Evolutionary conservation across 768 basidiomycete species (phyloP).

Genomic region (Chalciporus sphaerocephalus): DNA sequence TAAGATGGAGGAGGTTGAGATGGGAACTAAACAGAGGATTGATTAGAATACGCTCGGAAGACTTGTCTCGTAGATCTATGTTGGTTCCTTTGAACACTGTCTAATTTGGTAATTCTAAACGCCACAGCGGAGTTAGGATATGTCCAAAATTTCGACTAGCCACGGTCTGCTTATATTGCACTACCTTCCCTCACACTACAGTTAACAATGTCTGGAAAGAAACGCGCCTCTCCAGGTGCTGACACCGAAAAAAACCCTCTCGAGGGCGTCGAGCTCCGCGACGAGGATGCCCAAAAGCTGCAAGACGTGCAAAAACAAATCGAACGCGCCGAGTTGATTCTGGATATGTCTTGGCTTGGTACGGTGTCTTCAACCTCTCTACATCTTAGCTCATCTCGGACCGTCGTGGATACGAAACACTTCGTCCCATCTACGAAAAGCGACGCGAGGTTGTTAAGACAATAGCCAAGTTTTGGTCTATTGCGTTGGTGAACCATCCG

Average conservation of each 20-base stretch:
- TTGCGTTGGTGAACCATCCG: conserved; percentile 71
- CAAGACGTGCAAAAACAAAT: conserved; percentile 62
- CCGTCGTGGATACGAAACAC: conserved; percentile 53
- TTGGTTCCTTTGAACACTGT: conserved; percentile 1
- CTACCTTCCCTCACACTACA: no score
- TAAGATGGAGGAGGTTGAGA: conserved; percentile 69
- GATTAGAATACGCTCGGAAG: conserved; percentile 42
- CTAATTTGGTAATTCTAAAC: conserved; percentile 7
- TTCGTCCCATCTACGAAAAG: conserved; percentile 62
- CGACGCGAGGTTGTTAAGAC: conserved; percentile 61
- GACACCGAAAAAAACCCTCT: conserved; percentile 71
- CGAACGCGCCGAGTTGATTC: conserved; percentile 62
- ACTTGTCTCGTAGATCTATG: neutral
- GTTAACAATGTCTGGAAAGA: conserved; percentile 44
- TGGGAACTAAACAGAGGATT: conserved; percentile 76
- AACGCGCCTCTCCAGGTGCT: conserved; percentile 78
- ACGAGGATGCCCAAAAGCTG: conserved; percentile 70
- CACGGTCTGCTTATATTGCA: conserved; percentile 4
- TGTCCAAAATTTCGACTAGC: conserved; percentile 19
- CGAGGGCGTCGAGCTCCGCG: conserved; percentile 60
- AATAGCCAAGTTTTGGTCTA: conserved; percentile 82
- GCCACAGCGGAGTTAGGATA: conserved; percentile 31
- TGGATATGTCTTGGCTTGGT: conserved; percentile 48
- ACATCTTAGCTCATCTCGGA: conserved; percentile 39
- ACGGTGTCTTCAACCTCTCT: neutral